Percentiles rank a stretch among this genome's conserved stretches.
Conservation (phyloP, 139 green algal genomes). For the Picochlorum sp. region DNA sequence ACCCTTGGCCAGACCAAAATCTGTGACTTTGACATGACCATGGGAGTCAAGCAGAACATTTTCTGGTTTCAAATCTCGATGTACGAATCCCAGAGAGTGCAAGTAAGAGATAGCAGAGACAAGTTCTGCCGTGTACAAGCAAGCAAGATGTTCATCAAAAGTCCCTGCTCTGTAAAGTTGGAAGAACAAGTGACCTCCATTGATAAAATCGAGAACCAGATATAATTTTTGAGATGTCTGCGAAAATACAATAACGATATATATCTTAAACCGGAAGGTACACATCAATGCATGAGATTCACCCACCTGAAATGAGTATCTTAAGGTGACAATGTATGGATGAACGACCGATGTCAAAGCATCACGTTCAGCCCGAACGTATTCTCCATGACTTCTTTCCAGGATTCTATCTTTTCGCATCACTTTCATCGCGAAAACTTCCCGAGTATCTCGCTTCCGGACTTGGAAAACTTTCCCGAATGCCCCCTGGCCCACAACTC, state of each 20-base stretch:
- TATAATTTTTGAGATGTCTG: slow-evolving; percentile 90
- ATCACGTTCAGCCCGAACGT: slow-evolving; percentile 82
- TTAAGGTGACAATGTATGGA: slow-evolving; percentile 92
- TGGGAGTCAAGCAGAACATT: slow-evolving; percentile 92
- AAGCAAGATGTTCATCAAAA: slow-evolving; percentile 75
- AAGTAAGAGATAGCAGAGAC: slow-evolving; percentile 86
- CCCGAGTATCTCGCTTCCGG: slow-evolving; percentile 38
- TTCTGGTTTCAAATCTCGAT: slow-evolving; percentile 71
- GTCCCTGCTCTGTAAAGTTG: slow-evolving; percentile 86
- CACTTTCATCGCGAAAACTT: slow-evolving; percentile 95
- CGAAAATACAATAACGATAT: no score
- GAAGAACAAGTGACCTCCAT: slow-evolving; percentile 97
- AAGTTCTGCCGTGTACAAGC: slow-evolving; percentile 92
- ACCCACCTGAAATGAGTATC: slow-evolving; percentile 92
- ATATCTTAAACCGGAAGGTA: background rate
- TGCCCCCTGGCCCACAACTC: slow-evolving; percentile 87
- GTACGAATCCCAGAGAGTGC: slow-evolving; percentile 72
- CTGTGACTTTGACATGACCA: slow-evolving; percentile 86
- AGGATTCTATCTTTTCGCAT: slow-evolving; percentile 82
- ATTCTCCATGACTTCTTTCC: slow-evolving; percentile 79
- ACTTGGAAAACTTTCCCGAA: slow-evolving; percentile 93
- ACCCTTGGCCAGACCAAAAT: slow-evolving; percentile 70
- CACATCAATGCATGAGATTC: no score
- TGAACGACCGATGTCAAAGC: slow-evolving; percentile 84
- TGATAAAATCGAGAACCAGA: slow-evolving; percentile 96